Conservation (phyloP, 176 grass and related monocot genomes). For the Eleusine coracana region DNA sequence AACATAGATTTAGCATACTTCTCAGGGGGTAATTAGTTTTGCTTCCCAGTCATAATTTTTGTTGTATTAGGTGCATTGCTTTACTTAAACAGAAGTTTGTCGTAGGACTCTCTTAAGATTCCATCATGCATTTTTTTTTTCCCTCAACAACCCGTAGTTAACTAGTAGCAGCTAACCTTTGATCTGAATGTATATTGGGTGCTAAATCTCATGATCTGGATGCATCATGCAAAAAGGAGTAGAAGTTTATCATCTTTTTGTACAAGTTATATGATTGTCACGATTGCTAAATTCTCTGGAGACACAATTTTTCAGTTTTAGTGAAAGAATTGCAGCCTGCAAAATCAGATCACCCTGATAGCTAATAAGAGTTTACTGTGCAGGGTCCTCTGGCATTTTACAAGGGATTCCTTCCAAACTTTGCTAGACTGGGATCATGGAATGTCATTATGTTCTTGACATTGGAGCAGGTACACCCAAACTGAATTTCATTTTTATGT, state of each 20-base stretch:
- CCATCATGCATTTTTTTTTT: no score
- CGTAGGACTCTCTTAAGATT: no score
- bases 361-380: constrained; percentile 23
- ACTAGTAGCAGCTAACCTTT: background rate
- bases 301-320: constrained; percentile 4
- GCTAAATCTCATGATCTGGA: background rate
- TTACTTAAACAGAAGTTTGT: background rate
- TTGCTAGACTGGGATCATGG: constrained; percentile 94
- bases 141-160: background rate
- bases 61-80: background rate
- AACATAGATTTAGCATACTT: constrained; percentile 8
- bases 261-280: background rate
- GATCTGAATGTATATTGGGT: background rate
- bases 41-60: background rate
- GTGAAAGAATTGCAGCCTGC: background rate
- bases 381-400: constrained; percentile 92
- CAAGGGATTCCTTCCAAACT: constrained; percentile 89
- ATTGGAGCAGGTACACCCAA: constrained; percentile 78
- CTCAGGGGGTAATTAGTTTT: background rate
- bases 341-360: background rate
- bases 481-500: background rate
- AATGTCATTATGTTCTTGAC: constrained; percentile 99
- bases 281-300: constrained; percentile 2
- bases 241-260: background rate
- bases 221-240: background rate